Percentiles rank a stretch among this genome's conserved stretches.
Evolutionary conservation across 257 asterid species (phyloP).

Genomic region (Agastache rugosa): DNA sequence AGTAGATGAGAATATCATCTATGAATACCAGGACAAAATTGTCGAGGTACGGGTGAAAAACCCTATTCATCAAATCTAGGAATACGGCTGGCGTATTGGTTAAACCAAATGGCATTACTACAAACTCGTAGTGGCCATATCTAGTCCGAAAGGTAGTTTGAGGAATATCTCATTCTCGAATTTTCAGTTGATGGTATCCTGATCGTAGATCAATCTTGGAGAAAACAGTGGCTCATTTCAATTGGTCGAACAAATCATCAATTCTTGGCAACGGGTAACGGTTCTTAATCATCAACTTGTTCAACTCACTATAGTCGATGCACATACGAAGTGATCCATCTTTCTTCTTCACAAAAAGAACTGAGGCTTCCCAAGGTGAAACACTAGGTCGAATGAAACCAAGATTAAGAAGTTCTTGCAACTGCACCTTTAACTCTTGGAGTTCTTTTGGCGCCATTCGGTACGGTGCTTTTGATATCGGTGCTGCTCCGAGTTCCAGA

Average conservation of each 20-base stretch:
- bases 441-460: too few relatives aligned
- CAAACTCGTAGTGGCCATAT: neutral
- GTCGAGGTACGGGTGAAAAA: neutral
- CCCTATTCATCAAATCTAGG: neutral
- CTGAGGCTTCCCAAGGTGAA: too few relatives aligned
- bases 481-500: too few relatives aligned
- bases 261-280: neutral
- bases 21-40: neutral
- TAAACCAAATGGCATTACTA: neutral
- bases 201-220: neutral
- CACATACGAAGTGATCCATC: too few relatives aligned
- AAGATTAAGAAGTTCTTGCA: too few relatives aligned
- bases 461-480: too few relatives aligned
- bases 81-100: neutral
- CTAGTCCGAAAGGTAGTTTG: neutral
- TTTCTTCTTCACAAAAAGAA: too few relatives aligned
- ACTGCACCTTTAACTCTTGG: too few relatives aligned
- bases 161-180: neutral
- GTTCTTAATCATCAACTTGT: too few relatives aligned
- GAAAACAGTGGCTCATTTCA: neutral
- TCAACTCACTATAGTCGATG: too few relatives aligned
- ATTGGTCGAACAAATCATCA: neutral
- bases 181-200: neutral
- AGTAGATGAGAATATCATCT: neutral
- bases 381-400: too few relatives aligned